These are phyloP conservation scores for Coniferiporia sulphurascens DNA, from an alignment of 1,284 basidiomycete species.

Conservation along the genomic window DNA sequence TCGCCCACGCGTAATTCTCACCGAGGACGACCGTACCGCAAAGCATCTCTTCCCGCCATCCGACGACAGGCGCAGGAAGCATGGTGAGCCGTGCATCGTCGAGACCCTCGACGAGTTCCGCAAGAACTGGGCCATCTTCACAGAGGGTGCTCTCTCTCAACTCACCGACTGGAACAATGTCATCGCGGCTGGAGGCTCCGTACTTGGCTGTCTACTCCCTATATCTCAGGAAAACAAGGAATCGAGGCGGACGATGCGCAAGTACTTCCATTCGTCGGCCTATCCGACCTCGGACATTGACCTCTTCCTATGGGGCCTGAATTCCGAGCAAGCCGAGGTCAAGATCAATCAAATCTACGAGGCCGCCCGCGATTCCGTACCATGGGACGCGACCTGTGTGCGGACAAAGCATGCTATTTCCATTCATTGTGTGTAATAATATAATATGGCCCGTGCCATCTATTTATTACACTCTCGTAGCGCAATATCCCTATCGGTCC, in stretches of 20 bases:
- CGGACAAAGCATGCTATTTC: conserved; percentile 59
- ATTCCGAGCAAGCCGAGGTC: conserved; percentile 50
- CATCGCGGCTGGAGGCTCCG: conserved; percentile 53
- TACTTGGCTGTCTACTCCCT: conserved; percentile 50
- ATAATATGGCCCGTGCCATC: neutral
- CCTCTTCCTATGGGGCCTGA: conserved; percentile 55
- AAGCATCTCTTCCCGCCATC: conserved; percentile 44
- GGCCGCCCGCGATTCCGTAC: conserved; percentile 55
- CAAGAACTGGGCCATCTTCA: conserved; percentile 20
- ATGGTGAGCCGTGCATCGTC: conserved; percentile 28
- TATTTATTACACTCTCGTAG: conserved; percentile 25
- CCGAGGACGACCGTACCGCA: conserved; percentile 35
- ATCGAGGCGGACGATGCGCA: conserved; percentile 50
- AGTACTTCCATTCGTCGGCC: conserved; percentile 46
- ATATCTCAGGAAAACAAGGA: conserved; percentile 40
- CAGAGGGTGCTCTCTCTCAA: conserved; percentile 21
- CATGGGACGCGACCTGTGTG: conserved; percentile 61
- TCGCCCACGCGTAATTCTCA: conserved; percentile 35
- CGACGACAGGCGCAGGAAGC: conserved; percentile 33
- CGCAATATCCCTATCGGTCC: conserved; percentile 56
- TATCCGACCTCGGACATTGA: conserved; percentile 61
- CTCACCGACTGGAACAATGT: conserved; percentile 29
- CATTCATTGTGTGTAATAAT: conserved; percentile 44
- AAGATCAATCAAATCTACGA: conserved; percentile 55
- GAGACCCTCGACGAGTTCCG: conserved; percentile 19